Percentiles rank a stretch among this genome's conserved stretches.
Evolutionary conservation across 768 basidiomycete genomes (phyloP).

Genomic region (Inosperma sp.): DNA sequence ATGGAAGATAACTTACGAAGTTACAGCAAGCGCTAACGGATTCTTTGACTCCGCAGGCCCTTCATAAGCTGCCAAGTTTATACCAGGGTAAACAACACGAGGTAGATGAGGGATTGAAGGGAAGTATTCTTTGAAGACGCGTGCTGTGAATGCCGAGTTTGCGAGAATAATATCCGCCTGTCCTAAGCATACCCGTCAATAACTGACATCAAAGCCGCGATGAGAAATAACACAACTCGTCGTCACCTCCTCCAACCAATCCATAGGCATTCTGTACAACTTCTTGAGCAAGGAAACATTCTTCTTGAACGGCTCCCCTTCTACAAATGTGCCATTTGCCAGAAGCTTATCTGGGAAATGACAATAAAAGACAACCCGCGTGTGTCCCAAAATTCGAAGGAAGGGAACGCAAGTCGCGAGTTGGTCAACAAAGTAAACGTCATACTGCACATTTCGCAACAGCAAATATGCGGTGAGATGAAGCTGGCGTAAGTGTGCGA

Average conservation of each 20-base stretch:
- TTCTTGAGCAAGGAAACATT: constrained; percentile 54
- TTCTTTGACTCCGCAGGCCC: constrained; percentile 37
- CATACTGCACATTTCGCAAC: constrained; percentile 46
- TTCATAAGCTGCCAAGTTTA: constrained; percentile 76
- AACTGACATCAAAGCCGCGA: background rate
- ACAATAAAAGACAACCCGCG: constrained; percentile 94
- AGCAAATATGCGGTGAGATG: constrained; percentile 73
- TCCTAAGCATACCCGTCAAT: constrained; percentile 38
- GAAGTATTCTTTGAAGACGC: constrained; percentile 75
- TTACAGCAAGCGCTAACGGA: constrained; percentile 49
- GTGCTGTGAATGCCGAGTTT: constrained; percentile 87
- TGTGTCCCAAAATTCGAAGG: constrained; percentile 58
- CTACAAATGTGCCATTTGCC: constrained; percentile 62
- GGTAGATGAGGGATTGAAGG: constrained; percentile 57
- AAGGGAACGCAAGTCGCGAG: constrained; percentile 89
- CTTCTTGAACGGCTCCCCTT: constrained; percentile 43
- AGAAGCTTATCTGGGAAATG: constrained; percentile 97
- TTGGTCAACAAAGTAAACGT: constrained; percentile 94
- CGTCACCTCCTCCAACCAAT: constrained; percentile 83
- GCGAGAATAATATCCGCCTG: constrained; percentile 88
- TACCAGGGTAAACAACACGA: constrained; percentile 91
- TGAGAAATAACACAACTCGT: constrained; percentile 56
- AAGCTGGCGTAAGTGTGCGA: constrained; percentile 85
- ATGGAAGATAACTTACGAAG: constrained; percentile 48
- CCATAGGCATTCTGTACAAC: constrained; percentile 85